A percentile compares a stretch with the other conserved stretches of the same genome.
Evolutionary conservation across 2,329 filamentous ascomycete species (phyloP).

Genomic region (Leptoxyphium fumago): DNA sequence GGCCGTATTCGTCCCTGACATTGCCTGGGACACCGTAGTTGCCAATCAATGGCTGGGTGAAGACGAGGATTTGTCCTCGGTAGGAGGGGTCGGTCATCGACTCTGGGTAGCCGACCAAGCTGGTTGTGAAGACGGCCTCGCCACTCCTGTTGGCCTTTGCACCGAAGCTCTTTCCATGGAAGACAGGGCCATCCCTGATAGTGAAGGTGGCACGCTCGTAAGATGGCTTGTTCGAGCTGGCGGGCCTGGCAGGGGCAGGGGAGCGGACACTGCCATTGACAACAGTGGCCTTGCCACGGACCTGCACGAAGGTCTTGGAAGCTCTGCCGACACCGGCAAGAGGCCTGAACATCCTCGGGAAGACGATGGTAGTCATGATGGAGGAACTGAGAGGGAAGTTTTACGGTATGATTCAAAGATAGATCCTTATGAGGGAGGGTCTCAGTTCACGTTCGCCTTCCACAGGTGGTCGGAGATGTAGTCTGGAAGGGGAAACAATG

Average conservation of each 20-base stretch:
- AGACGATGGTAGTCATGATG: conserved; percentile 32
- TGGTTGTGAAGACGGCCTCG: conserved; percentile 97
- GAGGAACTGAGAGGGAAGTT: too few relatives aligned
- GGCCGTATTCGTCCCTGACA: conserved; percentile 70
- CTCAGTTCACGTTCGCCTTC: conserved; percentile 50
- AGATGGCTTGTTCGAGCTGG: conserved; percentile 47
- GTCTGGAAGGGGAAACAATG: conserved; percentile 25
- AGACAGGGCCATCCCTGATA: conserved; percentile 88
- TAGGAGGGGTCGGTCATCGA: conserved; percentile 58
- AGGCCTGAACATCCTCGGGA: conserved; percentile 40
- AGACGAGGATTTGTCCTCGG: conserved; percentile 86
- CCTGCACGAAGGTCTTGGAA: conserved; percentile 32
- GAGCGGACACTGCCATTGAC: conserved; percentile 55
- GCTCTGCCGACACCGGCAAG: conserved; percentile 24
- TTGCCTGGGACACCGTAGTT: conserved; percentile 94
- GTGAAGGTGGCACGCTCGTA: conserved; percentile 82
- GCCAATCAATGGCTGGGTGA: conserved; percentile 93
- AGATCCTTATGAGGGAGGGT: conserved; percentile 10
- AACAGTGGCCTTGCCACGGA: conserved; percentile 46
- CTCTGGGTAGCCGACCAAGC: conserved; percentile 93
- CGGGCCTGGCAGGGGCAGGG: conserved; percentile 36
- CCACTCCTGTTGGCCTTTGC: conserved; percentile 94
- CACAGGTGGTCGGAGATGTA: conserved; percentile 58
- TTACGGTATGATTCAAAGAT: too few relatives aligned
- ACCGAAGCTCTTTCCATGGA: conserved; percentile 91